Base-by-base conservation (phyloP, 176 grass and related monocot genomes). In the Elymus sibiricus region DNA sequence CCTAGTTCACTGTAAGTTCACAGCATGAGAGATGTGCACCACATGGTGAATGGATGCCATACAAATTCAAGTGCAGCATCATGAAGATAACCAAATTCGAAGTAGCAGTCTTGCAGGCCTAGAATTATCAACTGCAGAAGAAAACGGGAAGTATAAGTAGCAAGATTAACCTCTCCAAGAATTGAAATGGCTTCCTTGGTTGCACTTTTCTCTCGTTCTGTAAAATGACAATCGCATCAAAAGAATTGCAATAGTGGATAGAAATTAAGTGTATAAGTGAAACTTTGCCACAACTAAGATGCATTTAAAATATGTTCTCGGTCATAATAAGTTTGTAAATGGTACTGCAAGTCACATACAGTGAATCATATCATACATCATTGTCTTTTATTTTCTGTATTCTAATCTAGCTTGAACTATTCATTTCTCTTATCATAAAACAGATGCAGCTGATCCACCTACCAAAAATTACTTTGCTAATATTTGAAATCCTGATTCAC, bases 131-230 rank as follows among this genome's bases (percentile, higher is more conserved):
- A 87, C 9, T 26, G 65, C 9, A 42, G 29, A 86, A 58, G 32
- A 74, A 69, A 39, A 84, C 74, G 51, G 34, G 51, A 88, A 86
- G 64, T 82, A 85, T 83, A 79, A 28, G 47, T 34, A 70, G 55
- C 55, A 80, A 40, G 9, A 74, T 44, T 81, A 27, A 95, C 97
- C 92, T 94, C 65, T 88, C 89, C 70, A 85, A 98, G 92, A 88
- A 98, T 88, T 35, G 86, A 82, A 79, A 95, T 94, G 49, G 91
- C 97, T 90, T 98, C 97, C 88, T 95, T 98, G 14, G 94, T 98
- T 61, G 97, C 92, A 88, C 92, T 98, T 91, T 98, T 98, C 88
- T 95, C 93, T 5, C 94, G 94, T 79, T 95, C 93, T 98, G 86
- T 55, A 86, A 88, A 55, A 88, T 31, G 9, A 64, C 17, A 70